phyloP scores from a whole-genome alignment of 78 protist species.

The Anaeramoeba flamelloides region DNA sequence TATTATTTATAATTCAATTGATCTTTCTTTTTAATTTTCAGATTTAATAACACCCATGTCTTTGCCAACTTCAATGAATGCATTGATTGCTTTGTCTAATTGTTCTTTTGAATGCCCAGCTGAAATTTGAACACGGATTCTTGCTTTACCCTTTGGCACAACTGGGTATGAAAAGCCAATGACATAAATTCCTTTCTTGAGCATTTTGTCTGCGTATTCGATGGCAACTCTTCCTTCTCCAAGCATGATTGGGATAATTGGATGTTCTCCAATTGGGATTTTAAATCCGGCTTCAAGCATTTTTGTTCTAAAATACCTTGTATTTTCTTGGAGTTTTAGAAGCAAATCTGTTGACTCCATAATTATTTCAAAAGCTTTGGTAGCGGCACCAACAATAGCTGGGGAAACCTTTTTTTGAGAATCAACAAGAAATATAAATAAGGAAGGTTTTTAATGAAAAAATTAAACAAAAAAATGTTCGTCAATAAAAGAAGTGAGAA shows the following conservation, averaged over 20 bases:
- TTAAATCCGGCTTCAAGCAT: slow-evolving; percentile 51
- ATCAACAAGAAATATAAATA: too few relatives aligned
- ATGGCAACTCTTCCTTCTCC: slow-evolving; percentile 48
- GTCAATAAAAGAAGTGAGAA: too few relatives aligned
- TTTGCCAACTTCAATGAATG: slow-evolving; percentile 32
- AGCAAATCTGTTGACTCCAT: neutral
- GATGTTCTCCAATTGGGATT: slow-evolving; percentile 14
- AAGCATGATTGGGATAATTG: slow-evolving; percentile 60
- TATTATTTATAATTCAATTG: too few relatives aligned
- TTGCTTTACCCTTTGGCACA: slow-evolving; percentile 21
- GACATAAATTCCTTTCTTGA: slow-evolving; percentile 44
- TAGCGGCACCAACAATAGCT: slow-evolving; percentile 41
- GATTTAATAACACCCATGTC: neutral
- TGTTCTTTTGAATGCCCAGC: slow-evolving; percentile 54
- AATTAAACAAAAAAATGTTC: too few relatives aligned
- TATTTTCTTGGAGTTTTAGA: slow-evolving; percentile 25
- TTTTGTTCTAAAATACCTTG: slow-evolving; percentile 24
- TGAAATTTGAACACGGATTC: slow-evolving; percentile 43
- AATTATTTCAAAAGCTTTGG: slow-evolving; percentile 17
- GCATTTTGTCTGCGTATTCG: slow-evolving; percentile 44
- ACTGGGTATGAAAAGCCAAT: slow-evolving; percentile 55
- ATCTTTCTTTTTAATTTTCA: too few relatives aligned
- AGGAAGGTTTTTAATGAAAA: too few relatives aligned
- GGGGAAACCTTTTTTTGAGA: too few relatives aligned
- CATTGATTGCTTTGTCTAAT: slow-evolving; percentile 22